These are phyloP conservation scores for Malus fusca DNA, from an alignment of 306 rosid species.

Conservation along the genomic window DNA sequence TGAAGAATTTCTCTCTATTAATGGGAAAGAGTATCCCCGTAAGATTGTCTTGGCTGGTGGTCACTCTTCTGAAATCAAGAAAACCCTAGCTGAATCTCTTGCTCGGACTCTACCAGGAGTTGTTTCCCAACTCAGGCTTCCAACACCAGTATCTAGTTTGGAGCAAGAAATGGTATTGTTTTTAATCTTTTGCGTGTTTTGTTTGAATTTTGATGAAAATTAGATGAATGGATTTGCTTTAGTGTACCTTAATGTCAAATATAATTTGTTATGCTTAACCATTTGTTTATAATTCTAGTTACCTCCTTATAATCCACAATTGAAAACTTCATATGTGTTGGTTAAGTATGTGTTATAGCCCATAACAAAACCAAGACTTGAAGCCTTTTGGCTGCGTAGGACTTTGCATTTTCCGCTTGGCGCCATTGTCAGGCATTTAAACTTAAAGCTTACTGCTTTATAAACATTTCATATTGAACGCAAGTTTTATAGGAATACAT, in stretches of 20 bases:
- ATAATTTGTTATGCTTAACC: neutral
- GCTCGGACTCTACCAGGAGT: conserved; percentile 75
- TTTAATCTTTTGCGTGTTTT: conserved; percentile 5
- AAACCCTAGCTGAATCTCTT: conserved; percentile 75
- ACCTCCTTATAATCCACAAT: neutral
- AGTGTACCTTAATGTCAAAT: neutral
- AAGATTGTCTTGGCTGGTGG: conserved; percentile 72
- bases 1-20: conserved; percentile 59
- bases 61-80: conserved; percentile 82
- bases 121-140: conserved; percentile 60
- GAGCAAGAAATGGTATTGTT: conserved; percentile 79
- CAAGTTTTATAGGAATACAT: neutral
- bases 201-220: conserved; percentile 5
- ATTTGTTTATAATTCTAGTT: neutral
- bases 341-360: neutral
- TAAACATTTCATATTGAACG: neutral
- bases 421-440: neutral
- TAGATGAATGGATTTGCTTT: neutral
- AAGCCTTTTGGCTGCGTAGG: neutral
- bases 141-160: conserved; percentile 69
- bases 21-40: conserved; percentile 60
- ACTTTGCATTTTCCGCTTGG: neutral
- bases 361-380: neutral
- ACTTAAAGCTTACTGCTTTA: neutral
- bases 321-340: neutral